A percentile compares a stretch with the other conserved stretches of the same genome.
These are phyloP conservation scores for Neurospora sp. DNA, from an alignment of 495 filamentous ascomycete genomes.

Conservation along the genomic window DNA sequence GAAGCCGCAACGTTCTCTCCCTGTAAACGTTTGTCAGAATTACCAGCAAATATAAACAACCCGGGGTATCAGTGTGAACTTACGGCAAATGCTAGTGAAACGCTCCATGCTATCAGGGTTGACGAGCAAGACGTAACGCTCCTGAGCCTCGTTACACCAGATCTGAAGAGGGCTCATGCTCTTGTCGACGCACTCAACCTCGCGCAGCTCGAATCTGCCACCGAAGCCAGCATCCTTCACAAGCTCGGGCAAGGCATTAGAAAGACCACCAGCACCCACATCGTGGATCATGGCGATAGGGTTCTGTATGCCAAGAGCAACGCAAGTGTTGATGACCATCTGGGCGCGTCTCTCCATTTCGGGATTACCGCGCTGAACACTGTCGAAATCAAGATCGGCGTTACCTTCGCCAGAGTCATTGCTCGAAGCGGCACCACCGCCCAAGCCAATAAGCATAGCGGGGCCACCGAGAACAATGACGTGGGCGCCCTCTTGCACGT, in stretches of 20 bases:
- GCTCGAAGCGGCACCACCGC: conserved; percentile 90
- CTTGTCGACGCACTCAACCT: conserved; percentile 79
- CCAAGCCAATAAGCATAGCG: conserved; percentile 94
- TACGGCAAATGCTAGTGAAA: conserved; percentile 71
- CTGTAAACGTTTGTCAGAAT: conserved; percentile 13
- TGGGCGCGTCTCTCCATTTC: conserved; percentile 93
- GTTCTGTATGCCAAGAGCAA: conserved; percentile 68
- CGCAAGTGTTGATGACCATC: conserved; percentile 92
- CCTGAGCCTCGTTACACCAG: conserved; percentile 95
- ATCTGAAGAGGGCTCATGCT: conserved; percentile 94
- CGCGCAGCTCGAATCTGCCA: conserved; percentile 80
- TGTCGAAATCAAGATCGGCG: conserved; percentile 88
- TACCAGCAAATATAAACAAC: neutral
- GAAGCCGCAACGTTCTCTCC: conserved; percentile 82
- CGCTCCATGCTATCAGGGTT: conserved; percentile 67
- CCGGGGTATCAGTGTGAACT: conserved; percentile 14
- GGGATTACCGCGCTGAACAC: conserved; percentile 88
- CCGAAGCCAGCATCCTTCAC: conserved; percentile 86
- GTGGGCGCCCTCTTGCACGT: conserved; percentile 74
- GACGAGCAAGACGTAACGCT: conserved; percentile 84
- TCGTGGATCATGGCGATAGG: conserved; percentile 96
- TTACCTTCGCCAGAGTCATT: conserved; percentile 79
- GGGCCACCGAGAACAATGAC: conserved; percentile 90
- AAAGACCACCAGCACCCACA: conserved; percentile 89
- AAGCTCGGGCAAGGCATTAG: conserved; percentile 79